These are phyloP conservation scores for Cyberlindnera japonica DNA, from an alignment of 805 yeast genomes.

Conservation along the genomic window DNA sequence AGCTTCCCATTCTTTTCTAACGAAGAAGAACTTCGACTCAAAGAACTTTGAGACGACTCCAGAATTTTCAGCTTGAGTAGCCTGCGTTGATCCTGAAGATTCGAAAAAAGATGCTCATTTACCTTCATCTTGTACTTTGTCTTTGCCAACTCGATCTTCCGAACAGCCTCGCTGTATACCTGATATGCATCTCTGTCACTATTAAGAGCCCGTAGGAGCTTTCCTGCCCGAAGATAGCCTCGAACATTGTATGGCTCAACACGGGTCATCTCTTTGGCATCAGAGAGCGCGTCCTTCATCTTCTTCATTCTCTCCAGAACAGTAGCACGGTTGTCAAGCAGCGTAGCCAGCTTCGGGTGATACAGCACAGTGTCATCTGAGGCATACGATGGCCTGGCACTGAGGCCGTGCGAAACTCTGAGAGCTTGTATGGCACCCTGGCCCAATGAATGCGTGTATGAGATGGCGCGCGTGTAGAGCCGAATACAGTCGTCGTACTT, in stretches of 20 bases:
- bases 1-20: slow-evolving; percentile 7
- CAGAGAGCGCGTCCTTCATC: slow-evolving; percentile 16
- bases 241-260: slow-evolving; percentile 26
- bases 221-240: slow-evolving; percentile 23
- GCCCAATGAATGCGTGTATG: slow-evolving; percentile 19
- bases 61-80: neutral
- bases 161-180: slow-evolving; percentile 8
- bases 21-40: neutral
- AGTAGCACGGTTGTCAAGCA: slow-evolving; percentile 26
- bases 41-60: too few relatives aligned
- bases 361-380: slow-evolving; percentile 4
- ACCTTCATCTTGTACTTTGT: slow-evolving; percentile 12
- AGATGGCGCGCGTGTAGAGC: slow-evolving; percentile 19
- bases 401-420: slow-evolving; percentile 15
- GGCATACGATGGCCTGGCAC: slow-evolving; percentile 16
- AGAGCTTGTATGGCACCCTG: slow-evolving; percentile 10
- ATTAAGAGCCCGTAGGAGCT: slow-evolving; percentile 9
- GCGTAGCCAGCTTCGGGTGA: slow-evolving; percentile 24
- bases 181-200: slow-evolving; percentile 12
- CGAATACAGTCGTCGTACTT: slow-evolving; percentile 16
- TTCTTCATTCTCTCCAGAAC: slow-evolving; percentile 18
- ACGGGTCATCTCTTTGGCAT: slow-evolving; percentile 16
- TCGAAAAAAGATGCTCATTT: slow-evolving; percentile 12
- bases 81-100: slow-evolving; percentile 10
- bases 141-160: slow-evolving; percentile 14